These are phyloP conservation scores for Fistulifera solaris DNA, from an alignment of 108 stramenopile species.

Conservation along the genomic window DNA sequence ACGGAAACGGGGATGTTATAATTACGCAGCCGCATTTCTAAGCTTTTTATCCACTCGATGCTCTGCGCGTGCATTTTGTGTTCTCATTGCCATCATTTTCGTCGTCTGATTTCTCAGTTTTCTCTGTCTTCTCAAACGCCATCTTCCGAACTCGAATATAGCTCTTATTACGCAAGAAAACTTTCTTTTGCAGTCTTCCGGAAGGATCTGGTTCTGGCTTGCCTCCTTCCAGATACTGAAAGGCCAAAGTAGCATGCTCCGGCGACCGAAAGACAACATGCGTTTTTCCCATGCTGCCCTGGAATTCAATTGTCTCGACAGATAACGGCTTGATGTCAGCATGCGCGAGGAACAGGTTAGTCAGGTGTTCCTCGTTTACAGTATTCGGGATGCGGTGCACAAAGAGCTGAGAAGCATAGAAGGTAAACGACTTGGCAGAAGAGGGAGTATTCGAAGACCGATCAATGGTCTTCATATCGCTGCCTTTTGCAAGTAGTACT, in stretches of 20 bases:
- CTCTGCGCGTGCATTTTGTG: too few species aligned
- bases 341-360: slow-evolving; percentile 60
- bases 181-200: slow-evolving; percentile 78
- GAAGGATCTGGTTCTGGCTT: slow-evolving; percentile 61
- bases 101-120: background rate
- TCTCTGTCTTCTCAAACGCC: slow-evolving; percentile 19
- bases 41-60: too few species aligned
- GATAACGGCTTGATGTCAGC: slow-evolving; percentile 46
- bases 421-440: background rate
- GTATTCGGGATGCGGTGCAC: slow-evolving; percentile 68
- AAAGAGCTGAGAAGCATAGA: slow-evolving; percentile 36
- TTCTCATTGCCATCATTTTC: too few species aligned
- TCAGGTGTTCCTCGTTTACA: slow-evolving; percentile 37
- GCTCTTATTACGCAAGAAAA: slow-evolving; percentile 55
- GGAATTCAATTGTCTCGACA: slow-evolving; percentile 51
- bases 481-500: slow-evolving; percentile 32
- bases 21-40: too few species aligned
- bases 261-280: slow-evolving; percentile 45
- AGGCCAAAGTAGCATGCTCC: slow-evolving; percentile 66
- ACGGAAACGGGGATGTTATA: too few species aligned
- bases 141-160: slow-evolving; percentile 81
- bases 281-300: slow-evolving; percentile 58
- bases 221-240: slow-evolving; percentile 50
- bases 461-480: slow-evolving; percentile 49
- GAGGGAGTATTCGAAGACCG: slow-evolving; percentile 17